Conservation (phyloP, 768 basidiomycete genomes). For the Mycena amicta region DNA sequence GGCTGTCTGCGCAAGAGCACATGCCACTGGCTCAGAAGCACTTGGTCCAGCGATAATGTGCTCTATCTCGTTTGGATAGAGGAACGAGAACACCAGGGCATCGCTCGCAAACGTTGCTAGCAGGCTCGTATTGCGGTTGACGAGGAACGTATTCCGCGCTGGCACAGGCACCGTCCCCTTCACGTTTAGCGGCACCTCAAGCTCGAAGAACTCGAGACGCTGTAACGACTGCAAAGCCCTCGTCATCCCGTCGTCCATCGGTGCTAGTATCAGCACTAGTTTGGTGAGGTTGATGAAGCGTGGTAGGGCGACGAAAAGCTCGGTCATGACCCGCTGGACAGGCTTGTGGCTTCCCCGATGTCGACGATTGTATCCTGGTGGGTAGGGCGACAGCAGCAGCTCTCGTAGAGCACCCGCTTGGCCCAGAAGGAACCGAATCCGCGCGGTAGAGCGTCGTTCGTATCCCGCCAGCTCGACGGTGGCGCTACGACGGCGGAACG, state of each 20-base stretch:
- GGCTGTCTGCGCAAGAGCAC: constrained; percentile 6
- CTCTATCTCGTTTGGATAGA: constrained; percentile 14
- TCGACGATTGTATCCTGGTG: constrained; percentile 22
- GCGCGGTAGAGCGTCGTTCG: too few species aligned
- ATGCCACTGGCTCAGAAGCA: constrained; percentile 21
- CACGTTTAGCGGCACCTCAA: constrained; percentile 14
- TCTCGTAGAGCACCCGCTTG: too few species aligned
- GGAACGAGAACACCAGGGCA: constrained; percentile 15
- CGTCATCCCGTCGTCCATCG: constrained; percentile 4
- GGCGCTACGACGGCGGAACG: too few species aligned
- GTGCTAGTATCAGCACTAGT: too few species aligned
- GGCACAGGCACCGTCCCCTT: constrained; percentile 19
- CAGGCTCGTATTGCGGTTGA: constrained; percentile 20
- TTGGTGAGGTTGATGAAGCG: constrained; percentile 17
- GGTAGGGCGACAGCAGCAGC: constrained; percentile 22
- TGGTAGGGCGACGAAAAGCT: constrained; percentile 19
- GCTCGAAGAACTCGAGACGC: constrained; percentile 17
- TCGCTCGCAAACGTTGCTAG: constrained; percentile 3
- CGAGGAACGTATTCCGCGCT: constrained; percentile 12
- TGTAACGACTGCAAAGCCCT: constrained; percentile 1
- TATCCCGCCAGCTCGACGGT: too few species aligned
- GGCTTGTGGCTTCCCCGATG: constrained; percentile 16
- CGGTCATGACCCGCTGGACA: constrained; percentile 16
- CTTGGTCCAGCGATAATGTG: constrained; percentile 20
- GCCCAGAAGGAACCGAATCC: too few species aligned